Evolutionary conservation across 345 rosid genomes (phyloP).

Genomic region (Eucalyptus marginata): DNA sequence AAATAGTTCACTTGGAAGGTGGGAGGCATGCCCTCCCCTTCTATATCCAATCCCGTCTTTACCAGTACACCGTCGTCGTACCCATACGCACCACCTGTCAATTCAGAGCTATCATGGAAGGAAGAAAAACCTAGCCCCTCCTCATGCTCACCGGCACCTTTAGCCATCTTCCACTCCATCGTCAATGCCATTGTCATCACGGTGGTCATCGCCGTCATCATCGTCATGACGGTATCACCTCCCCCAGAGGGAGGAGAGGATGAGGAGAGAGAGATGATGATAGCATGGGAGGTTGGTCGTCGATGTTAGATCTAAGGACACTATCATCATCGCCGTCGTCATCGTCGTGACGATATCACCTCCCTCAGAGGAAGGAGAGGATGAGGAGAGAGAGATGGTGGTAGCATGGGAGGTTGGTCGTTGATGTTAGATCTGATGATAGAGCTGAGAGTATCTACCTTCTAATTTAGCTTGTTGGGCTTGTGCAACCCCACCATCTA

Average conservation of each 20-base stretch:
- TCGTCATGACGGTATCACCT: neutral
- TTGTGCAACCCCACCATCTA: neutral
- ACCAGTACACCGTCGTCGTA: accelerated
- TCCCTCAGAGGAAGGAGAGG: neutral
- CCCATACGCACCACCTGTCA: accelerated
- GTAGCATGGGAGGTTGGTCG: accelerated
- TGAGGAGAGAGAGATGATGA: neutral
- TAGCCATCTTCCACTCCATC: neutral
- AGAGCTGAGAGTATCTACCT: neutral
- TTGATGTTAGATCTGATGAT: neutral
- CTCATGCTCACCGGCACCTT: accelerated
- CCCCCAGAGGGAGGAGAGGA: neutral
- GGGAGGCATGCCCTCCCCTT: neutral
- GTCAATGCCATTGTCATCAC: neutral
- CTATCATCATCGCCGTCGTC: accelerated
- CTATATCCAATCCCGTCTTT: neutral
- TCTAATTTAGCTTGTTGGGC: neutral
- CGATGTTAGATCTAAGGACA: neutral
- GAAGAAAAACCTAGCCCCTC: neutral
- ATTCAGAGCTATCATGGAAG: neutral
- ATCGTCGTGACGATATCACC: neutral
- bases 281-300: accelerated
- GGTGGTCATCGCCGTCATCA: accelerated
- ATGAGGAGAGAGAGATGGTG: neutral
- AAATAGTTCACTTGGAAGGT: neutral